Evolutionary conservation across 805 yeast genomes (phyloP), one percentile per base, ranked within the genome.

Genomic region (Wickerhamomyces queroliae): DNA sequence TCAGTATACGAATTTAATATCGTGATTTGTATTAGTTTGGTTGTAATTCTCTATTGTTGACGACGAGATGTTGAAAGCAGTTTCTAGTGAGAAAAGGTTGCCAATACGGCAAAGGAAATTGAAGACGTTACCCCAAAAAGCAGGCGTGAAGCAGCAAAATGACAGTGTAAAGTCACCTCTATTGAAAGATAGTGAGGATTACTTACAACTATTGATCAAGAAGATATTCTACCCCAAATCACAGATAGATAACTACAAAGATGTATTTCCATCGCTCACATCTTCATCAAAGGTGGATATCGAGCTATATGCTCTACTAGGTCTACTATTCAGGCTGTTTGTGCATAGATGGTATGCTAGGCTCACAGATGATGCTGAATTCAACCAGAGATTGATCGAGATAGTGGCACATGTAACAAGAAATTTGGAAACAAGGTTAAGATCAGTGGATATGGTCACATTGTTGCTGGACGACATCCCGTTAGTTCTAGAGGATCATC

Each of bases 401-500:
- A 52, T 66, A 2, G 42, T 62, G 9, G 69, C 75, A 0, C 70
- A 66, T 36, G 47, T 71, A 15, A 60, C 66, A 2, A 55, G 69
- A 33, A 56, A 62, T 21, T 30, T 72, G 10, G 75, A 68, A 29
- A n/a, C 33, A 2, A 48, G 70, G 31, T 37, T 61, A 13, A 39
- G 43, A 17, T 36, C 44, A 9, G 29, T 72, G 11, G 65, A 70
- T 35, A 52, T 66, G 41, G 53, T 59, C 16, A 52, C 52, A 23
- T 39, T 72, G 11, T 21, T 74, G 7, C 50, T 74, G 20, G 76
- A 74, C 45, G 73, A 72, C 34, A 29, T 72, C 3, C 74, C 76
- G 3, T 48, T 56, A 5, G 40, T 75, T 1, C 45, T 72, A 20
- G 61, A 66, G 30, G 47, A 57, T 19, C 74, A 70, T 46, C 39